Conservation (phyloP, 164 flowering plant species). For the Warburgia ugandensis region DNA sequence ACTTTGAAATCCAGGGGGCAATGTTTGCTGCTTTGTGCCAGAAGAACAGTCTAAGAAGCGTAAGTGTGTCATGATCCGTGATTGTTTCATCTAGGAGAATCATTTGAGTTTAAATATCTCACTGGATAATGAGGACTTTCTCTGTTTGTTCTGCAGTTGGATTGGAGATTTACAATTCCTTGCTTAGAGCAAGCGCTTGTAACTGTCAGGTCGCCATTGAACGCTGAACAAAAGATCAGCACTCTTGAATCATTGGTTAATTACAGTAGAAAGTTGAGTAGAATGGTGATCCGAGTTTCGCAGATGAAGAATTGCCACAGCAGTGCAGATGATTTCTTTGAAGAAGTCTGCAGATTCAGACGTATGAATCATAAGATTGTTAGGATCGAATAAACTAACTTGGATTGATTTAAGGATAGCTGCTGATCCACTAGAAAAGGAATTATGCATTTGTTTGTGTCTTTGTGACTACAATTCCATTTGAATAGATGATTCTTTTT, state of each 20-base stretch:
- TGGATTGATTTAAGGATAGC: no score
- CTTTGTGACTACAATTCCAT: no score
- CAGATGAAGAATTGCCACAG: slow-evolving; percentile 78
- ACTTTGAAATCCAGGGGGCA: slow-evolving; percentile 85
- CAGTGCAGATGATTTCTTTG: slow-evolving; percentile 83
- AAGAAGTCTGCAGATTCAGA: slow-evolving; percentile 68
- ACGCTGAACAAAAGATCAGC: slow-evolving; percentile 85
- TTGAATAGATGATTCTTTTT: no score
- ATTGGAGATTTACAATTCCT: slow-evolving; percentile 55
- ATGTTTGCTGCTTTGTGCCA: slow-evolving; percentile 96
- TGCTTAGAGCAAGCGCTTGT: slow-evolving; percentile 59
- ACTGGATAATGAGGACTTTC: not conserved
- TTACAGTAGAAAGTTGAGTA: slow-evolving; percentile 46
- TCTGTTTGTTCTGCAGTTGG: slow-evolving; percentile 37
- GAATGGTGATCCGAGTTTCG: slow-evolving; percentile 64
- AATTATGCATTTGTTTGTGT: no score
- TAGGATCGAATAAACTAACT: slow-evolving; percentile 45
- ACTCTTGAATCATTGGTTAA: slow-evolving; percentile 67
- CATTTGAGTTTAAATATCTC: no score
- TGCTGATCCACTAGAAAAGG: no score
- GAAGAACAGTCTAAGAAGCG: slow-evolving; percentile 76
- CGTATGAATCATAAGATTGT: slow-evolving; percentile 46
- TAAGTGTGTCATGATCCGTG: slow-evolving; percentile 17
- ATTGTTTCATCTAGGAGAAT: no score
- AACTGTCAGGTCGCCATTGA: slow-evolving; percentile 72